phyloP scores from a whole-genome alignment of 495 filamentous ascomycete genomes.

The Hypomontagnella monticulosa region DNA sequence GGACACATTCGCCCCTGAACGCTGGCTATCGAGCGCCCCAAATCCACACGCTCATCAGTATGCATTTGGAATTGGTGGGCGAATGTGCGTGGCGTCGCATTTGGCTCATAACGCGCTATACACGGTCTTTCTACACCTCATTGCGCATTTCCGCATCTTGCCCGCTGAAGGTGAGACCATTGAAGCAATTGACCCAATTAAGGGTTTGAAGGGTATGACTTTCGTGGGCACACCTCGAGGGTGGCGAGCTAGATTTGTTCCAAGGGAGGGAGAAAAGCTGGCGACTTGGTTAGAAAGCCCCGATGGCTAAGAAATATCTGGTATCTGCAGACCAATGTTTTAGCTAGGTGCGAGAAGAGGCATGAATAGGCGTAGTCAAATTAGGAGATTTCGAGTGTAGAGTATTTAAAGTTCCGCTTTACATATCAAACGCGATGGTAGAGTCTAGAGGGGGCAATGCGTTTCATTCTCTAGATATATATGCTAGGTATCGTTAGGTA shows the following conservation, averaged over 20 bases:
- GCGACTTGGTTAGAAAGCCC: slow-evolving; percentile 25
- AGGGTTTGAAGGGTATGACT: slow-evolving; percentile 17
- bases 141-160: slow-evolving; percentile 65
- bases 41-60: slow-evolving; percentile 70
- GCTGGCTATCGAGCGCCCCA: slow-evolving; percentile 66
- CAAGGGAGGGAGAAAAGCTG: slow-evolving; percentile 25
- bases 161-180: slow-evolving; percentile 24
- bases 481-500: no score
- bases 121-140: slow-evolving; percentile 73
- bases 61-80: slow-evolving; percentile 73
- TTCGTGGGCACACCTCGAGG: slow-evolving; percentile 28
- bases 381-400: no score
- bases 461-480: no score
- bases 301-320: neutral
- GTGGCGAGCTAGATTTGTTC: slow-evolving; percentile 30
- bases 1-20: slow-evolving; percentile 67
- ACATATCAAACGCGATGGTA: no score
- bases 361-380: no score
- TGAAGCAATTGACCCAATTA: slow-evolving; percentile 24
- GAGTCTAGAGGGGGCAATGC: no score
- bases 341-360: no score
- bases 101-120: slow-evolving; percentile 74
- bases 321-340: no score
- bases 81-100: slow-evolving; percentile 78
- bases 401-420: no score